Evolutionary conservation across 2,329 filamentous ascomycete genomes (phyloP).

Genomic region (Sporothrix humicola): DNA sequence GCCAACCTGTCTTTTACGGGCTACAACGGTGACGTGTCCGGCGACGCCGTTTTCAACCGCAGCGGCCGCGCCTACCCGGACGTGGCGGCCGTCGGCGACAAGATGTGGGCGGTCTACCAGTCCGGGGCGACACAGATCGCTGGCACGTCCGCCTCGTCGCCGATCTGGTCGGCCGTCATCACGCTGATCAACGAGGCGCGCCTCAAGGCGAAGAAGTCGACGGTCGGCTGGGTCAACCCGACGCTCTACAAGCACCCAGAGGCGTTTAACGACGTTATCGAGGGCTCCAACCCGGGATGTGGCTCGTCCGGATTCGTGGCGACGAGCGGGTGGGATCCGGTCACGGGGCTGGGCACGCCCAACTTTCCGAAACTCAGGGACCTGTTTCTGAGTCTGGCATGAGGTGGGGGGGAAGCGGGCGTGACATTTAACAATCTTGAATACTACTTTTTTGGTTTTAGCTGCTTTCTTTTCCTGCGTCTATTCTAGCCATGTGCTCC

Average conservation of each 20-base stretch:
- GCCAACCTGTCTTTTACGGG: constrained; percentile 35
- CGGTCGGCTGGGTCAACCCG: constrained; percentile 48
- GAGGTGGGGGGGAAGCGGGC: neutral
- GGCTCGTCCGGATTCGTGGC: constrained; percentile 19
- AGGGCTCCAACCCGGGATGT: constrained; percentile 44
- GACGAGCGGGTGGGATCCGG: constrained; percentile 38
- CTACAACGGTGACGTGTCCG: neutral
- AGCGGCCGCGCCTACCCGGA: constrained; percentile 42
- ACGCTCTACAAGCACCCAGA: constrained; percentile 43
- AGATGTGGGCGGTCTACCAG: constrained; percentile 41
- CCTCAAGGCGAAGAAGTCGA: constrained; percentile 53
- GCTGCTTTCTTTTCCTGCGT: neutral
- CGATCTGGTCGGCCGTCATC: constrained; percentile 63
- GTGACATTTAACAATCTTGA: too few relatives aligned
- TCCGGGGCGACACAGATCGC: constrained; percentile 46
- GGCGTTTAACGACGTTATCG: constrained; percentile 42
- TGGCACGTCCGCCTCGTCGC: constrained; percentile 62
- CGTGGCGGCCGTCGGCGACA: constrained; percentile 41
- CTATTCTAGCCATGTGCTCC: neutral
- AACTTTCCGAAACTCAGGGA: constrained; percentile 26
- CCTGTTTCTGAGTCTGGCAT: constrained; percentile 20
- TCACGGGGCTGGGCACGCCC: constrained; percentile 29
- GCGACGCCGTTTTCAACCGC: constrained; percentile 38
- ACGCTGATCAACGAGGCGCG: constrained; percentile 67
- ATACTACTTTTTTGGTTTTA: neutral